Evolutionary conservation across 2,329 filamentous ascomycete genomes (phyloP), one percentile per base, ranked within the genome.

Genomic region (Talaromyces sp.): DNA sequence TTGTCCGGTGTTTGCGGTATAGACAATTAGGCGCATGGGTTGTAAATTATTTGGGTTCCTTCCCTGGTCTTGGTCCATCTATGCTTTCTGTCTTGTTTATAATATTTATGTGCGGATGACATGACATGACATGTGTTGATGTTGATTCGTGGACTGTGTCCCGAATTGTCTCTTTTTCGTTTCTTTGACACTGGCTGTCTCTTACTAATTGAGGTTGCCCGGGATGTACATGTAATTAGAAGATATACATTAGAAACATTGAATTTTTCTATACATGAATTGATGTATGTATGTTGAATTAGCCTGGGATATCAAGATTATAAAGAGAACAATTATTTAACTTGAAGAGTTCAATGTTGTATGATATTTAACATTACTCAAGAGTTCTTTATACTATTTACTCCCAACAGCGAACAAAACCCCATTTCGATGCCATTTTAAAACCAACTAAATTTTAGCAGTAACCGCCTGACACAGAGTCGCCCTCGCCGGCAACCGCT

Each of bases 391-490:
- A 35, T 6, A 38, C n/a, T n/a, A n/a, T n/a, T n/a, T n/a, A 14
- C 35, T n/a, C 5, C 6, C 35, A 38, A 6, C 11, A 17, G 32
- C 17, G 32, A 35, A 35, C n/a, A n/a, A n/a, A n/a, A n/a, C n/a
- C n/a, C n/a, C n/a, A 38, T 5, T 17, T 1, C 35, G 2, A 38
- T 38, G 6, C 12, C 32, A 35, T 35, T 14, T 35, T 14, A 35
- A 35, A 12, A 3, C 32, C 32, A 12, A 32, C 12, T 14, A 38
- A 38, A 38, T n/a, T 0, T 48, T 54, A 3, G 21, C 27, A 8
- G 32, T 59, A n/a, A 46, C 61, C 19, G 48, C 60, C 46, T 67
- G 61, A 11, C 65, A 58, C 24, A 70, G 31, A 3, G 59, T 61
- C 51, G 66, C 65, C 27, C 59, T 48, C 2, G 31, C 46, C 8